Evolutionary conservation across 1,284 basidiomycete genomes (phyloP).

Genomic region (Inonotus hispidus): DNA sequence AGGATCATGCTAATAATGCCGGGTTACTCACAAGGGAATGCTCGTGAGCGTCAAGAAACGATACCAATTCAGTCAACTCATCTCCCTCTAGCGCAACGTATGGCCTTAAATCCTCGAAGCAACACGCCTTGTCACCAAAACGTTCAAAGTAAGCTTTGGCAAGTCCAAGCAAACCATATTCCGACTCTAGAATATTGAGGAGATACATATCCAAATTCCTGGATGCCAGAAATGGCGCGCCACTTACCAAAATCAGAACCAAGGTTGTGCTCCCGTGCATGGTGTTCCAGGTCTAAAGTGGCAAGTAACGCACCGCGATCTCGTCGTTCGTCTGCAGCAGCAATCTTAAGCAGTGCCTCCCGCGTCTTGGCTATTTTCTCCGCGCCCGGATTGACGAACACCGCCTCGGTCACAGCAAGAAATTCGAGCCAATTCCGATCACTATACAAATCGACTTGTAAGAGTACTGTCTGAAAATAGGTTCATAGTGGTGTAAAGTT

Average conservation of each 20-base stretch:
- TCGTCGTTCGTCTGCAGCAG: conserved; percentile 55
- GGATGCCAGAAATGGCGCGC: conserved; percentile 1
- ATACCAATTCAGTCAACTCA: conserved; percentile 45
- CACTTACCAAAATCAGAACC: not conserved
- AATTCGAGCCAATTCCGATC: conserved; percentile 87
- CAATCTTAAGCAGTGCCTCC: conserved; percentile 50
- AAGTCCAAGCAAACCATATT: conserved; percentile 38
- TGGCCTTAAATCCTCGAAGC: conserved; percentile 76
- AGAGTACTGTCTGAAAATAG: not conserved
- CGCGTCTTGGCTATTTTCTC: conserved; percentile 36
- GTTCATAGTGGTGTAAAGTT: not conserved
- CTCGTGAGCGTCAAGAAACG: conserved; percentile 46
- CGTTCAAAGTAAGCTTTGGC: conserved; percentile 65
- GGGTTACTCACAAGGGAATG: conserved; percentile 42
- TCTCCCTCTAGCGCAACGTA: conserved; percentile 50
- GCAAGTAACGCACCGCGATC: conserved; percentile 72
- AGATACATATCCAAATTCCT: not conserved
- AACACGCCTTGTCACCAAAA: conserved; percentile 78
- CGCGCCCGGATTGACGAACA: conserved; percentile 39
- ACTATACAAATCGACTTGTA: conserved; percentile 32
- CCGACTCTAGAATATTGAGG: conserved; percentile 3
- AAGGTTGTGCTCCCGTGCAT: conserved; percentile 39
- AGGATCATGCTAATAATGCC: not conserved
- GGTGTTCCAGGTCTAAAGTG: conserved; percentile 64
- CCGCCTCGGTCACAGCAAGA: conserved; percentile 61